Base-by-base conservation (phyloP, 257 asterid genomes). In the Solanum gandarillasii region DNA sequence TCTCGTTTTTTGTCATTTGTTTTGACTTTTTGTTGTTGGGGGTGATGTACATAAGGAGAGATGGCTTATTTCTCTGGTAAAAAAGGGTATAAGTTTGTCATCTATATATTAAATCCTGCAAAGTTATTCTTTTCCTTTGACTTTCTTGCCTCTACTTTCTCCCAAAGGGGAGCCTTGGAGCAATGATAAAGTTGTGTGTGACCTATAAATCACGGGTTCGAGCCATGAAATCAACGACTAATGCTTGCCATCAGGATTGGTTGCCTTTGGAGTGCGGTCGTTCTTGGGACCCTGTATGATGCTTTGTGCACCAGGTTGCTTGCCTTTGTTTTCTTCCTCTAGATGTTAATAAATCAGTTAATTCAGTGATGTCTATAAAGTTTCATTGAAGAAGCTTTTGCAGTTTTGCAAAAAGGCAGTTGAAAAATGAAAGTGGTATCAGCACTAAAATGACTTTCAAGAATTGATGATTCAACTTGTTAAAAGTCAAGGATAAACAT, bases 11-110 rank as follows among this genome's bases (percentile, higher is more conserved):
- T 31, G 36, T 3, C 36, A 2, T 34, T 41, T 87, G 48, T 72
- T 55, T 55, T 36, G 4, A 35, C 38, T 14, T 38, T 82, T 73
- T 87, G 34, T 87, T 87, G 55, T 31, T 87, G 83, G 72, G 89
- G 89, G 83, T 20, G 78, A 87, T 87, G 89, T 87, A 87, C 73
- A 87, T 83, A 82, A 68, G 83, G 55, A 48, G 87, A 79, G 55
- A 68, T 67, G 81, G 60, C 29, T 29, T 82, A 81, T 35, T 82
- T 87, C 81, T 87, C 82, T 75, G 74, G 41, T 62, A 34, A 35
- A 68, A 87, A 87, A 12, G 7, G 43, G 58, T 52, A 39, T 62
- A 46, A 87, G 41, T 70, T 87, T 87, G 36, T 78, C 73, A 76
- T 35, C 85, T 73, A 31, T 31, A 34, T 52, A 48, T 55, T 48